Percentiles rank a stretch among this genome's conserved stretches.
Evolutionary conservation across 2,329 filamentous ascomycete species (phyloP).

Genomic region (Penicillium polonicum): DNA sequence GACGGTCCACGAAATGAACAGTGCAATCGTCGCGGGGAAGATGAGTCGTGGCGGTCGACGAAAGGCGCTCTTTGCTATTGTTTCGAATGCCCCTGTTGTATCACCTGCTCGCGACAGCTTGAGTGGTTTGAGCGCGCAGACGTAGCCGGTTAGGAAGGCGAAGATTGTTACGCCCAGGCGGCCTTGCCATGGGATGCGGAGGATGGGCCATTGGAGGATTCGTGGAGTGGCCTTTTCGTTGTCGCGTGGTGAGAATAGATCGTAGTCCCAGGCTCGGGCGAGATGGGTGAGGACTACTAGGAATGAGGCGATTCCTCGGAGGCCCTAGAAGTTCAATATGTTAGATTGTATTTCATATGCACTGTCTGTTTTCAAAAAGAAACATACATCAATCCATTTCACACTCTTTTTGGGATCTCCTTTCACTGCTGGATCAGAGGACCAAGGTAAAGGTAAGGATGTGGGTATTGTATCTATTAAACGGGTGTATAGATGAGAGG

Average conservation of each 20-base stretch:
- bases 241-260: constrained; percentile 52
- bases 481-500: constrained; percentile 18
- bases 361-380: not conserved
- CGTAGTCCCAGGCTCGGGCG: constrained; percentile 52
- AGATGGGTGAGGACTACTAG: constrained; percentile 55
- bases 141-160: constrained; percentile 56
- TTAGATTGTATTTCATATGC: not conserved
- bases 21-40: constrained; percentile 53
- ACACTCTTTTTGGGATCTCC: constrained; percentile 44
- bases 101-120: constrained; percentile 52
- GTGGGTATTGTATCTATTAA: constrained; percentile 21
- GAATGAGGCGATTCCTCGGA: constrained; percentile 55
- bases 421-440: constrained; percentile 22
- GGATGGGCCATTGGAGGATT: constrained; percentile 51
- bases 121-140: constrained; percentile 56
- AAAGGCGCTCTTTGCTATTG: constrained; percentile 55
- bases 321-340: constrained; percentile 39
- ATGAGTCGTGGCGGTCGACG: constrained; percentile 54
- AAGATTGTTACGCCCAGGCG: constrained; percentile 57
- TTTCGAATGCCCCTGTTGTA: constrained; percentile 44
- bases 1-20: constrained; percentile 51
- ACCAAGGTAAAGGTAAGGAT: constrained; percentile 1
- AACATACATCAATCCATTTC: constrained; percentile 62
- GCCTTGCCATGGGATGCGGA: constrained; percentile 58
- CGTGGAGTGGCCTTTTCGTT: constrained; percentile 43